These are phyloP conservation scores for Populus deltoides DNA, from an alignment of 345 rosid species.

Conservation along the genomic window DNA sequence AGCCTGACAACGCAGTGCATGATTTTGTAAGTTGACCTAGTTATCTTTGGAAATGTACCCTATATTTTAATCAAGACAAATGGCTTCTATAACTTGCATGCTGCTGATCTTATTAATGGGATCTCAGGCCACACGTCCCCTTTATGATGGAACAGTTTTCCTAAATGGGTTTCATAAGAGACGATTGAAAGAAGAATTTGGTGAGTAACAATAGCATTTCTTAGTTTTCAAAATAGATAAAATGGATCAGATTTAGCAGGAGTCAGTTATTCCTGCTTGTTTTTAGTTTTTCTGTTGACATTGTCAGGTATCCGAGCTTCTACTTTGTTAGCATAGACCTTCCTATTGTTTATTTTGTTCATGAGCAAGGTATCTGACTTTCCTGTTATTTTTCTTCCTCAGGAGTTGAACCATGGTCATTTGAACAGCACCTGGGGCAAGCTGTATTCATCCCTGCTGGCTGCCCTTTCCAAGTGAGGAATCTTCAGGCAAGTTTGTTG, in stretches of 20 bases:
- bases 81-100: conserved; percentile 10
- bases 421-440: conserved; percentile 73
- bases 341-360: background rate
- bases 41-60: conserved; percentile 2
- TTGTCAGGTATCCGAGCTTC: background rate
- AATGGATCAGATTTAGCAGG: background rate
- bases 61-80: conserved; percentile 6
- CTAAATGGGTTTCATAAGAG: conserved; percentile 55
- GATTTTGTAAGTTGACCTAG: conserved; percentile 49
- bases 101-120: conserved; percentile 22
- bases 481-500: conserved; percentile 56
- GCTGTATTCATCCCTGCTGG: conserved; percentile 95
- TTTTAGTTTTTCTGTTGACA: background rate
- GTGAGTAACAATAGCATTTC: conserved; percentile 37
- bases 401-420: conserved; percentile 97
- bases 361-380: background rate
- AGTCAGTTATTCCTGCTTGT: background rate
- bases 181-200: conserved; percentile 72
- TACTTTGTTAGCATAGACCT: background rate
- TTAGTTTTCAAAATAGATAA: background rate
- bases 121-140: conserved; percentile 53
- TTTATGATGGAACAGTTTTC: conserved; percentile 63
- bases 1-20: conserved; percentile 19
- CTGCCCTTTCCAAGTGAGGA: conserved; percentile 82
- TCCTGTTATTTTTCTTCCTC: conserved; percentile 11